These are phyloP conservation scores for Podaxis sp. DNA, from an alignment of 768 basidiomycete species.

Conservation along the genomic window DNA sequence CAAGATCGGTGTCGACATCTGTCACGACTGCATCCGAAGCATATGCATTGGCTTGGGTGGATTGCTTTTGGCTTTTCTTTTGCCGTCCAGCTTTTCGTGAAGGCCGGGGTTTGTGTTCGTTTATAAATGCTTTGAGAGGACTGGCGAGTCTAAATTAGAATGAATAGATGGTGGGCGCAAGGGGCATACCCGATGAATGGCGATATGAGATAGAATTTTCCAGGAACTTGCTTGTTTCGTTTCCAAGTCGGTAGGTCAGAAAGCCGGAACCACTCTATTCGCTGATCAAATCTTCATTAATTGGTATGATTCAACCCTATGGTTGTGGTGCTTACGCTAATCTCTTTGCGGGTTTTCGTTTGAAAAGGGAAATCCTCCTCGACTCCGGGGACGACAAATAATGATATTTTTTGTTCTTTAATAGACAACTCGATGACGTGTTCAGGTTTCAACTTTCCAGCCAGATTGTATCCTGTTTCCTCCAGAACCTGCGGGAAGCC, in stretches of 20 bases:
- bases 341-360: slow-evolving; percentile 96
- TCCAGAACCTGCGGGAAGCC: slow-evolving; percentile 75
- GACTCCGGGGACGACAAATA: slow-evolving; percentile 88
- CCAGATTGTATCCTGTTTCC: slow-evolving; percentile 93
- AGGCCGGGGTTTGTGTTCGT: slow-evolving; percentile 56
- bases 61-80: slow-evolving; percentile 15
- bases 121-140: slow-evolving; percentile 66
- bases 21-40: slow-evolving; percentile 11
- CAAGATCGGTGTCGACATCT: slow-evolving; percentile 30
- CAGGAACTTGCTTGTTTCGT: slow-evolving; percentile 61
- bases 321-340: slow-evolving; percentile 65
- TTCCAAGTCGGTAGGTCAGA: slow-evolving; percentile 93
- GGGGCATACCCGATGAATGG: slow-evolving; percentile 82
- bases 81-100: slow-evolving; percentile 31
- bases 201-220: slow-evolving; percentile 93
- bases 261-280: slow-evolving; percentile 95
- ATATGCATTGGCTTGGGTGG: slow-evolving; percentile 14
- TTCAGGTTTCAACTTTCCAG: slow-evolving; percentile 59
- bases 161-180: neutral
- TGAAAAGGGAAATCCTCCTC: slow-evolving; percentile 87
- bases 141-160: slow-evolving; percentile 31
- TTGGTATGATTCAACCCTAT: slow-evolving; percentile 5
- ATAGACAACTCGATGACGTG: slow-evolving; percentile 84
- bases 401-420: slow-evolving; percentile 86
- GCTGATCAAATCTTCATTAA: slow-evolving; percentile 44